A percentile compares a stretch with the other conserved stretches of the same genome.
phyloP scores from a whole-genome alignment of 441 rosid genomes.

The Gossypium armourianum region DNA sequence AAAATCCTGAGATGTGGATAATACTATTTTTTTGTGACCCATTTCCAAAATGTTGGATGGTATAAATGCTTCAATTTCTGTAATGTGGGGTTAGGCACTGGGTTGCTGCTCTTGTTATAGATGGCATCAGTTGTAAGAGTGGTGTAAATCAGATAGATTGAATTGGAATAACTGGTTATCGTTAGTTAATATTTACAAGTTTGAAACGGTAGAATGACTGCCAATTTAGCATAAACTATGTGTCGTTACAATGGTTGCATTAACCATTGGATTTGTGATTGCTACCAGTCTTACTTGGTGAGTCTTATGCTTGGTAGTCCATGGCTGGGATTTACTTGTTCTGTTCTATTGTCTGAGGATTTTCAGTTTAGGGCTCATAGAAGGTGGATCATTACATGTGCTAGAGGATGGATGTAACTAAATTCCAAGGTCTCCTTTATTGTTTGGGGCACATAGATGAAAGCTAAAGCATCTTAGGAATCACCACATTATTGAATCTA shows the following conservation, averaged over 20 bases:
- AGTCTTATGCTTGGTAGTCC: not conserved
- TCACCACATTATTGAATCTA: not conserved
- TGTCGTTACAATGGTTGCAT: not conserved
- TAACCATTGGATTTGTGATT: not conserved
- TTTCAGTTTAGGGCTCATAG: not conserved
- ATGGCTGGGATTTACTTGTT: not conserved
- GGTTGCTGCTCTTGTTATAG: not conserved
- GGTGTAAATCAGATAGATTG: not conserved
- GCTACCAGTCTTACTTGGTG: not conserved
- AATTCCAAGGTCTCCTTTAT: not conserved
- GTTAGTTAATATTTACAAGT: not conserved
- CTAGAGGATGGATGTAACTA: not conserved
- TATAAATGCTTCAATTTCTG: not conserved
- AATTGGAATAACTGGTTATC: not conserved
- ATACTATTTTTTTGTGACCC: no score
- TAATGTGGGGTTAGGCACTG: not conserved
- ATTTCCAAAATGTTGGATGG: not conserved
- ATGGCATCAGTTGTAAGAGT: no score
- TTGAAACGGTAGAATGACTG: not conserved
- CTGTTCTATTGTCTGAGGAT: not conserved
- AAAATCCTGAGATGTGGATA: not conserved
- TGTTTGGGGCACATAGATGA: not conserved
- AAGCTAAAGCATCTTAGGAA: not conserved
- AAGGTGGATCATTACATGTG: not conserved
- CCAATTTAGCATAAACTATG: not conserved